Base-by-base conservation (phyloP, 1,284 basidiomycete species). In the Rhodotorula sp. region DNA sequence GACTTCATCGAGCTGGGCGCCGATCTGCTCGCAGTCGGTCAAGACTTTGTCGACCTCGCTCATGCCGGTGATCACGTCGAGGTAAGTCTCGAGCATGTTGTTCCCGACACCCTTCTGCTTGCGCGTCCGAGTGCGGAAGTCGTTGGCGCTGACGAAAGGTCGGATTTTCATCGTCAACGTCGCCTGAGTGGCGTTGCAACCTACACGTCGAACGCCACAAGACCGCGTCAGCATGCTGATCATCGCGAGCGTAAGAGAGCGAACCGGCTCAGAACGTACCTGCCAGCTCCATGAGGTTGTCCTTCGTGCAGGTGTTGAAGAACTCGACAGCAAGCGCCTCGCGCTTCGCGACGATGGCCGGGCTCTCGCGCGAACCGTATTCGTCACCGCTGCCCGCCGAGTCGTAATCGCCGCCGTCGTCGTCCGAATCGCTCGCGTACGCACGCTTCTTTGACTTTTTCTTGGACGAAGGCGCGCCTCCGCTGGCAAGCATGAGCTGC, bases 51-150 rank as follows among this genome's bases (percentile, higher is more conserved):
- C 97, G 67, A 99, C 95, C 68, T 90, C 88, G 26, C 89, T 88
- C 80, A 97, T 99, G 3, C 93, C 93, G 74, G 89, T 86, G 82
- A 97, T 91, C 77, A 98, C 91, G 64, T 89, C 87, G 65, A 88
- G 87, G 80, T 92, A 95, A 75, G 96, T 92, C 78, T 95, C 91
- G 80, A 98, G 93, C 80, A 99, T 86, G 70, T 90, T 89, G 69
- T 90, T 87, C 70, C 92, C 94, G 76, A 99, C 90, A 26, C 95
- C 95, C 79, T 93, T 94, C 82, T 92, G 93, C 81, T 93, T 91
- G 64, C 87, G 87, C 18, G 97, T 86, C 80, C 91, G 94, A 68
- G 81, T 81, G 61, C 88, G 89, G 62, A 97, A 84, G 73, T 96
- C 92, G 51, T 90, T 89, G n/a, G 89, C 86, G 29, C 88, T 87